Conservation (phyloP, 2,329 filamentous ascomycete species). For the Claviceps sp. region DNA sequence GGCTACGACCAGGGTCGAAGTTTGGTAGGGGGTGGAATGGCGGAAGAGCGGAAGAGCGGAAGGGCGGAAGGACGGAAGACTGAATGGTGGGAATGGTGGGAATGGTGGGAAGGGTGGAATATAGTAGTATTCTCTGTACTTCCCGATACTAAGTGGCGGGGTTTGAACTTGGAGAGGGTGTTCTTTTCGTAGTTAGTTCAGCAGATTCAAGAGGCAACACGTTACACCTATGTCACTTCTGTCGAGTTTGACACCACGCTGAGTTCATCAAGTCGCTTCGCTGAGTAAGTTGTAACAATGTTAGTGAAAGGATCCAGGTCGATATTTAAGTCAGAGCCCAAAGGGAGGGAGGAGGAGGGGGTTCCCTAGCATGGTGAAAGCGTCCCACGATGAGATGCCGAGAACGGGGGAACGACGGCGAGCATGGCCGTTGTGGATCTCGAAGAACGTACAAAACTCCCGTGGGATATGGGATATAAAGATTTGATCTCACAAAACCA, state of each 20-base stretch:
- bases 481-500: neutral
- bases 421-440: slow-evolving; percentile 5
- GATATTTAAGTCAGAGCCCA: slow-evolving; percentile 7
- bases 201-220: neutral
- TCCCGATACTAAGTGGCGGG: slow-evolving; percentile 3
- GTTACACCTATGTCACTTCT: neutral
- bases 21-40: slow-evolving; percentile 2
- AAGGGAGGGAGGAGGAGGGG: neutral
- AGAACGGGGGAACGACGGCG: slow-evolving; percentile 1
- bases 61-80: neutral
- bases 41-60: neutral
- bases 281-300: neutral
- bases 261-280: neutral
- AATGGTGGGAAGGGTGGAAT: neutral
- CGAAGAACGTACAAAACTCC: neutral
- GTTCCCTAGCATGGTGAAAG: slow-evolving; percentile 4
- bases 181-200: neutral
- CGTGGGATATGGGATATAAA: neutral
- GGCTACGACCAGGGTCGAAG: slow-evolving; percentile 7
- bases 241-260: neutral
- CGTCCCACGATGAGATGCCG: slow-evolving; percentile 5
- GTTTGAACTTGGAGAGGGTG: neutral
- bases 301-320: slow-evolving; percentile 7
- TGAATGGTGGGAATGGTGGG: neutral
- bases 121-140: neutral